Base-by-base conservation (phyloP, 2,329 filamentous ascomycete species). In the Ophiostoma ips region DNA sequence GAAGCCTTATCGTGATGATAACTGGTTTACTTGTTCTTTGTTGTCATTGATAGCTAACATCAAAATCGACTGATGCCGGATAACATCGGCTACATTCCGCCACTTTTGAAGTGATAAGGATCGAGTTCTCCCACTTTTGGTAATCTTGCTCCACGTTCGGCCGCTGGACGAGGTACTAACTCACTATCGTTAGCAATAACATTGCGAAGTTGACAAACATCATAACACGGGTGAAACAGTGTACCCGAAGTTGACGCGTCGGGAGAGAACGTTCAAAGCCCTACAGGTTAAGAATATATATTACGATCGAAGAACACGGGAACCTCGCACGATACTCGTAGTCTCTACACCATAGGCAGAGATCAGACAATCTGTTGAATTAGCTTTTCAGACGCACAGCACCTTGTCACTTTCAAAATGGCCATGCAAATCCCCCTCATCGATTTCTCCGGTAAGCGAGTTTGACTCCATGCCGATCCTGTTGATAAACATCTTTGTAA, bases 381-480 rank as follows among this genome's bases (percentile, higher is more conserved):
- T 28, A 28, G 8, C 24, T 28, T 28, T 8, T 5, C 8, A 28
- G 8, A 28, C 24, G 24, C 24, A 28, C 24, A 28, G 24, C 24
- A 12, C 30, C 31, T 34, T 34, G 31, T 34, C 31, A n/a, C 15
- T 21, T n/a, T 36, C 19, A 48, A 30, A 34, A 52, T 50, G 50
- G 41, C 47, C 18, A 46, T 28, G 38, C 19, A 40, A n/a, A 54
- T 55, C 38, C 30, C 54, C 11, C 24, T 55, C 2, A 54, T 55
- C 38, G 52, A 55, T 45, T 55, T 55, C 46, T 54, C 54, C 11
- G 50, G 54, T 54, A 44, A 2, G 52, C 43, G 15, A 33, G 5
- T 5, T 30, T 35, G 11, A 24, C 7, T 10, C 30, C 9, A 12
- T 5, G 10, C 19, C 11, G 6, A 13, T 2, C 11, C 19, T n/a